Percentiles rank a stretch among this genome's conserved stretches.
Conservation (phyloP, 768 basidiomycete genomes). For the Boletus barrowsii region DNA sequence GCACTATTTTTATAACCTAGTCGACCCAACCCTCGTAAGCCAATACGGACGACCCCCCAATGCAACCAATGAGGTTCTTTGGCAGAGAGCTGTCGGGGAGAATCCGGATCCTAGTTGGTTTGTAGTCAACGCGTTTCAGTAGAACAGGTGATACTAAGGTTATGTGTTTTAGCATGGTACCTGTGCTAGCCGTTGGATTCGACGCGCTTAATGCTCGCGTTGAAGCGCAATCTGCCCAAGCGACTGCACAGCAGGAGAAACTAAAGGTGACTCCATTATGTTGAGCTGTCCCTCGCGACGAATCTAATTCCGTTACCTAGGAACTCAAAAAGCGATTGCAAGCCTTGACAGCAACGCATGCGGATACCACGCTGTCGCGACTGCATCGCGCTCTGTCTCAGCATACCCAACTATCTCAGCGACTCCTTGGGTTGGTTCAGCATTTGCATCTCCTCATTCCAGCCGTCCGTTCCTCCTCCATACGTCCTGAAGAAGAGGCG, state of each 20-base stretch:
- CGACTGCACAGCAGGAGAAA: conserved; percentile 63
- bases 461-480: conserved; percentile 66
- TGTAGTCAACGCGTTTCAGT: neutral
- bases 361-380: conserved; percentile 64
- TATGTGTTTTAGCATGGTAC: conserved; percentile 55
- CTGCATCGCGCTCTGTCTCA: conserved; percentile 57
- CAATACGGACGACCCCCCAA: conserved; percentile 72
- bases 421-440: conserved; percentile 65
- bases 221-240: conserved; percentile 68
- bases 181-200: conserved; percentile 77
- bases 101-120: conserved; percentile 82
- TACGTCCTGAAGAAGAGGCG: conserved; percentile 78
- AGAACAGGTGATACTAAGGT: neutral
- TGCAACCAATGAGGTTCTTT: conserved; percentile 65
- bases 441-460: conserved; percentile 81
- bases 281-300: neutral
- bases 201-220: conserved; percentile 78
- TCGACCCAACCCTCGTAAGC: conserved; percentile 63
- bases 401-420: conserved; percentile 69
- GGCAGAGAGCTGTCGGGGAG: conserved; percentile 76
- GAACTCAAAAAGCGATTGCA: conserved; percentile 67
- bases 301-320: conserved; percentile 28
- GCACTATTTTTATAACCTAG: conserved; percentile 85
- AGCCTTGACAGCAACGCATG: conserved; percentile 58
- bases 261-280: conserved; percentile 43